Evolutionary conservation across 768 basidiomycete genomes (phyloP).

Genomic region (Tremella yokohamensis): DNA sequence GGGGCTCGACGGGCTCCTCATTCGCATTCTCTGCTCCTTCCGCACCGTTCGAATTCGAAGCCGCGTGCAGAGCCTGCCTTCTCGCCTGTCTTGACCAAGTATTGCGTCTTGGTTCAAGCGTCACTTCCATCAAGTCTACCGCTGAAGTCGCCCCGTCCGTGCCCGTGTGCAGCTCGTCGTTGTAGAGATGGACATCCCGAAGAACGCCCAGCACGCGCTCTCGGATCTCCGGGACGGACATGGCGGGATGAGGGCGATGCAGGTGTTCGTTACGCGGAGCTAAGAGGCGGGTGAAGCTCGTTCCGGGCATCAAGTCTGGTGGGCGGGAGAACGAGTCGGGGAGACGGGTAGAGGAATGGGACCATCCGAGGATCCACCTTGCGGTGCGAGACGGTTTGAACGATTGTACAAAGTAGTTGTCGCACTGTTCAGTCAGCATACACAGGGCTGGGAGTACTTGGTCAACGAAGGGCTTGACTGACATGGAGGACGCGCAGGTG

Average conservation of each 20-base stretch:
- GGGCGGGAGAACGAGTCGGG: conserved; percentile 57
- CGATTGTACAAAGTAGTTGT: conserved; percentile 80
- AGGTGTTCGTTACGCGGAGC: conserved; percentile 11
- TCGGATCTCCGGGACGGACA: not conserved
- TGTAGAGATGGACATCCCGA: not conserved
- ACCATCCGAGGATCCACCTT: conserved; percentile 93
- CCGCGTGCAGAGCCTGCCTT: conserved; percentile 22
- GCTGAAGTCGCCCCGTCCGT: conserved; percentile 3
- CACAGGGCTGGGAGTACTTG: not conserved
- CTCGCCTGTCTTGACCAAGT: conserved; percentile 43
- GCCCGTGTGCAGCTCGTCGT: not conserved
- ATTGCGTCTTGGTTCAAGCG: conserved; percentile 20
- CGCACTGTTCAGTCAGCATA: conserved; percentile 57
- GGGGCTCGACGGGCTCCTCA: not conserved
- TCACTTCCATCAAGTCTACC: not conserved
- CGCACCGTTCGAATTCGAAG: not conserved
- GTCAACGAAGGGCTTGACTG: conserved; percentile 15
- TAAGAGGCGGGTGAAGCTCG: conserved; percentile 29
- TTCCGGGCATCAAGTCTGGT: conserved; percentile 25
- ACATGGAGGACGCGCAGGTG: conserved; percentile 58
- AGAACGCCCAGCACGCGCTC: not conserved
- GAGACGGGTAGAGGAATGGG: conserved; percentile 61
- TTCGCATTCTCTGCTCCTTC: not conserved
- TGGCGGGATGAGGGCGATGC: conserved; percentile 8
- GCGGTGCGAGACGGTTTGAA: conserved; percentile 82